Base-by-base conservation (phyloP, 1,139 yeast genomes). In the Hyphopichia burtonii region DNA sequence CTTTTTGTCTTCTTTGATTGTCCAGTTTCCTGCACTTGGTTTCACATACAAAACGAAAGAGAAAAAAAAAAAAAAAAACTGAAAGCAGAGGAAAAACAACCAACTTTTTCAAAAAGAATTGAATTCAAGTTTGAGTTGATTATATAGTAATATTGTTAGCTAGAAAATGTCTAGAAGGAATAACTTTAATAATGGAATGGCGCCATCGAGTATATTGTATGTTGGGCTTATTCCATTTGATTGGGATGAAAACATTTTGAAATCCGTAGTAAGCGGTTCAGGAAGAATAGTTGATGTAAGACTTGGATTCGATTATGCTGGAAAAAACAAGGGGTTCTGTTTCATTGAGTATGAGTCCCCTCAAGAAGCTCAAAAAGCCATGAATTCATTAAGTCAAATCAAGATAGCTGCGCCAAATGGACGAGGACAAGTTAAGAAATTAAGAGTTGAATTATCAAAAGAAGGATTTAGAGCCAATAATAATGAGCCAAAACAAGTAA, bases 191-290 rank as follows among this genome's bases (percentile, higher is more conserved):
- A 15, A 27, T 4, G 28, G 37, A 4, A 15, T 7, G 10, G 32
- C 31, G 31, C 23, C 23, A 14, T 65, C 72, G 20, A 56, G 62
- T 16, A 78, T 79, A 18, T 61, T 81, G 31, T 82, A 78, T 51
- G 53, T 82, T n/a, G 88, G 87, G 12, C 78, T 71, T 54, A 65
- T 82, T 28, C 88, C 88, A 1, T 78, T 73, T 54, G 83, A 80
- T 45, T 82, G 87, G 87, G 79, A 72, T 51, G 83, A 77, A 42
- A 72, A 73, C 34, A 72, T 68, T 27, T 65, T 82, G 36, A 74
- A 65, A 44, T 61, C 84, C 14, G 83, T 82, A 17, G 84, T 81
- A n/a, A 74, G 81, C 46, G 86, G 86, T 1, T 69, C 83, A 5
- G 87, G 87, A 2, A 71, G 73, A 18, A 74, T 82, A 31, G 80